phyloP scores from a whole-genome alignment of 257 asterid genomes.

The Penstemon eatonii region DNA sequence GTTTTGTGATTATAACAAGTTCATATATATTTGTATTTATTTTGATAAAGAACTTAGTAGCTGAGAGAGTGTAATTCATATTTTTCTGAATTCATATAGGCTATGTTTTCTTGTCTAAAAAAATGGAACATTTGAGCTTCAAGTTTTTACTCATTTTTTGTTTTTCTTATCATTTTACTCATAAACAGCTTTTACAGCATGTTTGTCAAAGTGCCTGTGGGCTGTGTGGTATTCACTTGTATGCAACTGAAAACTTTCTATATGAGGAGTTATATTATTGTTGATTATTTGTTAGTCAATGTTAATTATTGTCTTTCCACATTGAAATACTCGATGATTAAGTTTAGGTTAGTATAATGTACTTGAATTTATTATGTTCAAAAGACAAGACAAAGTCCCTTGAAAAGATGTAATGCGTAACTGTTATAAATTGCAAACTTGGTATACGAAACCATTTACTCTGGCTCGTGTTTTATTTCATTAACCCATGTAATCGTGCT shows the following conservation, averaged over 20 bases:
- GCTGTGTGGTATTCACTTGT: slow-evolving; percentile 19
- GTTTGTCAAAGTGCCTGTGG: slow-evolving; percentile 36
- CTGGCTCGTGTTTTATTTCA: background rate
- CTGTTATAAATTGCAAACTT: background rate
- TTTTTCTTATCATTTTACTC: too few relatives aligned
- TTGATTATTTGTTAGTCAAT: background rate
- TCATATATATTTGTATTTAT: too few relatives aligned
- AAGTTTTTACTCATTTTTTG: too few relatives aligned
- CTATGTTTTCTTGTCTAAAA: too few relatives aligned
- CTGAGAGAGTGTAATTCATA: too few relatives aligned
- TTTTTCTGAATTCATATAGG: too few relatives aligned
- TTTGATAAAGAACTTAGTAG: too few relatives aligned
- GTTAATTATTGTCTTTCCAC: background rate
- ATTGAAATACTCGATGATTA: background rate
- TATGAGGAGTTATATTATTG: too few relatives aligned
- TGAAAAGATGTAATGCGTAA: slow-evolving; percentile 5
- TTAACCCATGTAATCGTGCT: background rate
- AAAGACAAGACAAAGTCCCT: background rate
- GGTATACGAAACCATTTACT: background rate
- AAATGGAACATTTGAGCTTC: too few relatives aligned
- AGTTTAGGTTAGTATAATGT: background rate
- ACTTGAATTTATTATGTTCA: background rate
- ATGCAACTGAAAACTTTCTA: background rate
- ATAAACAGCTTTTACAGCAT: background rate
- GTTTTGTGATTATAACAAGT: too few relatives aligned